Evolutionary conservation across 169 alveolate species (phyloP).

Genomic region (Plasmodium cynomolgi): DNA sequence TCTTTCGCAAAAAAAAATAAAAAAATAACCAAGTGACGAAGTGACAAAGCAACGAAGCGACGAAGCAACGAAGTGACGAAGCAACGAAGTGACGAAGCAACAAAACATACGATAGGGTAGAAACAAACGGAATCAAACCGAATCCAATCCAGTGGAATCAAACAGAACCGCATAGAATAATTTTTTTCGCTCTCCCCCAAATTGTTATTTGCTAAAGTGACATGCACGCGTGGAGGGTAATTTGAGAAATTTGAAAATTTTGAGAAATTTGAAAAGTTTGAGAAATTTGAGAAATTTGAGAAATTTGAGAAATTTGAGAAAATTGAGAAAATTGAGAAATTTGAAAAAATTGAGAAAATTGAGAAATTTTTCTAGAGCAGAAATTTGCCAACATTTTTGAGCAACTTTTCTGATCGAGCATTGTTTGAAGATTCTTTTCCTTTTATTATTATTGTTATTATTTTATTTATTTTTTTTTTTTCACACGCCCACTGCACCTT

Average conservation of each 20-base stretch:
- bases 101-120: background rate
- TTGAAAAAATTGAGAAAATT: too few species aligned
- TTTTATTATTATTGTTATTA: too few species aligned
- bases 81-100: background rate
- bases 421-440: background rate
- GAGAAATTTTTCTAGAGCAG: background rate
- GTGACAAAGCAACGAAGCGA: background rate
- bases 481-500: background rate
- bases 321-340: too few species aligned
- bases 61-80: background rate
- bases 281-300: too few species aligned
- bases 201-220: background rate
- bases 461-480: too few species aligned
- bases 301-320: too few species aligned
- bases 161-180: background rate
- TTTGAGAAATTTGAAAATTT: too few species aligned
- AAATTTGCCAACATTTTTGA: background rate
- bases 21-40: too few species aligned
- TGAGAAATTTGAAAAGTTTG: too few species aligned
- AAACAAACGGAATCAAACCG: background rate
- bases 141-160: background rate
- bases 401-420: background rate
- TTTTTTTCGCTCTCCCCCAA: background rate
- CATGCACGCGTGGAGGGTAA: background rate
- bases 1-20: too few species aligned